Evolutionary conservation across 2,329 filamentous ascomycete genomes (phyloP), one percentile per base, ranked within the genome.

Genomic region (Triangularia verruculosa): DNA sequence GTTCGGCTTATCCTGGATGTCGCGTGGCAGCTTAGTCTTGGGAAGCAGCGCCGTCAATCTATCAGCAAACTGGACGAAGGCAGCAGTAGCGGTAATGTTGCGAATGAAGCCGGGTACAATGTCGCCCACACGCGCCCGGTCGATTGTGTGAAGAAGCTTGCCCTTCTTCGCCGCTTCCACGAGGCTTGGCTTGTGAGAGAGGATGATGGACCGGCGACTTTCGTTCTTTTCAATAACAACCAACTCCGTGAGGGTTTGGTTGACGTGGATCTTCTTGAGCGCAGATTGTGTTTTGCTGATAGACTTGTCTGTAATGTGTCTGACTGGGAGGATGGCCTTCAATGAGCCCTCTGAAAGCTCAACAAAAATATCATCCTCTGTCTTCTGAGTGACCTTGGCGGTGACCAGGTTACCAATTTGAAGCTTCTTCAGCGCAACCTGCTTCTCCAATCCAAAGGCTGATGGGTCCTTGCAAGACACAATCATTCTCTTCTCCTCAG

Each of bases 401-500:
- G 87, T 86, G 11, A 97, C 89, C 51, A 94, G 73, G 60, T 89
- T 82, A 34, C 94, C 93, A 47, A 91, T 79, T 65, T 87, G 83
- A 22, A 98, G 80, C 47, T 86, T 85, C 72, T 90, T 88, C 70
- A 96, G 86, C 1, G 90, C 90, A 64, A 86, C 85, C 72, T 95
- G 91, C 72, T 91, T 90, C 43, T 91, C 88, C 20, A 86, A 71
- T 9, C 90, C 90, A 71, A 95, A 92, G 0, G 86, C 86, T 25
- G 88, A 86, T 8, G 91, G 91, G 69, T 97, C 93, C 77, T 96
- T 97, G 83, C 95, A 99, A 20, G 94, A 96, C 4, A 99, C 91
- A 39, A 92, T 86, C 68, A 99, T 85, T 69, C 90, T 89, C 65
- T 84, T 82, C 43, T 85, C 81, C 63, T 89, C 86, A 1, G 87